phyloP scores from a whole-genome alignment of 768 basidiomycete genomes.

The Cystoderma amianthinum region DNA sequence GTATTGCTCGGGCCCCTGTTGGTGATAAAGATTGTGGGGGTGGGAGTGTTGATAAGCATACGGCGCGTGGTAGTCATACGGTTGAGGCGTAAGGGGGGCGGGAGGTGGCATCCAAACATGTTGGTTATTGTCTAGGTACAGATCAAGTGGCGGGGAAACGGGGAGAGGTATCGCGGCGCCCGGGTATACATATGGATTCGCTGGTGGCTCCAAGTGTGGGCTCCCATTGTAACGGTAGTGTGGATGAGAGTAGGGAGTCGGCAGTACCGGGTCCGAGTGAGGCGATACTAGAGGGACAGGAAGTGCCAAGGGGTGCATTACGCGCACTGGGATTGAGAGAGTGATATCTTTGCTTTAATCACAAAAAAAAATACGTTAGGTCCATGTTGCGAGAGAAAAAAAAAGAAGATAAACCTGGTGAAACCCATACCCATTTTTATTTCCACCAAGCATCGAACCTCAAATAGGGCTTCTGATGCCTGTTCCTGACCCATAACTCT shows the following conservation, averaged over 20 bases:
- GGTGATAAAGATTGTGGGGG: too few relatives aligned
- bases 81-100: conserved; percentile 15
- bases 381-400: too few relatives aligned
- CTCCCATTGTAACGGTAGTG: conserved; percentile 8
- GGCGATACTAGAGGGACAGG: conserved; percentile 20
- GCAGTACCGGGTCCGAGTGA: conserved; percentile 11
- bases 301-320: conserved; percentile 58
- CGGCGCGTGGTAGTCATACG: conserved; percentile 28
- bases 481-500: too few relatives aligned
- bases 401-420: conserved; percentile 59
- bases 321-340: conserved; percentile 54
- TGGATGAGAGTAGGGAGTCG: conserved; percentile 13
- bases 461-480: conserved; percentile 49
- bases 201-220: conserved; percentile 14
- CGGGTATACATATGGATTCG: conserved; percentile 26
- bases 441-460: conserved; percentile 56
- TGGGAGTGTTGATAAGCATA: too few relatives aligned
- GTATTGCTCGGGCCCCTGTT: too few relatives aligned
- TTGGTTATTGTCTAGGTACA: conserved; percentile 36
- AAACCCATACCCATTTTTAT: conserved; percentile 66
- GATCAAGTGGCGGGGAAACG: conserved; percentile 27
- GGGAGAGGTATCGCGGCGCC: too few relatives aligned
- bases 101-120: conserved; percentile 46
- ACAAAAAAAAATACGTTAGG: conserved; percentile 2
- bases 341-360: conserved; percentile 70